Evolutionary conservation across 108 stramenopile species (phyloP), one percentile per base, ranked within the genome.

Genomic region (Skeletonema menzelii): DNA sequence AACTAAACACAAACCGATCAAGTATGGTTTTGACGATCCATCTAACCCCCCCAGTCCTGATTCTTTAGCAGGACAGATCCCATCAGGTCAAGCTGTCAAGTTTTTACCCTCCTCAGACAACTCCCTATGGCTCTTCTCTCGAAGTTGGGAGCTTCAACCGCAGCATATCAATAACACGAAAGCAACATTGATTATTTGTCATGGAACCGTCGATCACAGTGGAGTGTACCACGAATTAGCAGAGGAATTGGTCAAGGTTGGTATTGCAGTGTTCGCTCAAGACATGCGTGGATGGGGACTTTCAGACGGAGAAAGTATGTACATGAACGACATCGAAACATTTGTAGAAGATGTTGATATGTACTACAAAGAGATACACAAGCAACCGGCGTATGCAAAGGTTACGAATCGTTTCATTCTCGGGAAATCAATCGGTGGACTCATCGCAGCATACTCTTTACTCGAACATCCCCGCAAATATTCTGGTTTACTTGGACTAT

Each of bases 171-270:
- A 47, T 24, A 46, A 68, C 26, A 59, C 59, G 4, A 68, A 68
- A 17, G 67, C 67, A 1, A 68, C 67, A 14, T 58, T 68, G 4
- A 22, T 68, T 2, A 68, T 68, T 61, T 57, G 57, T 17, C 67
- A 68, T 30, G 67, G 67, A 58, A 68, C 67, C 32, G 67, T 68
- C 13, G 67, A 68, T 59, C 67, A 68, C n/a, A 68, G 67, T 22
- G 67, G 67, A 32, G 67, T 59, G 6, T 68, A 68, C 26, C n/a
- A 68, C 30, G 67, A 68, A 34, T 17, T 68, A 7, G 67, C 67
- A n/a, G 13, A 30, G 38, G 38, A 58, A 34, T 30, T 68, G 59
- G 59, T 32, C 57, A 32, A 27, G 56, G 67, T 14, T 1, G 67
- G 67, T 57, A 61, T 68, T 19, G 57, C 67, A 6, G 67, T 68